Evolutionary conservation across 2,329 filamentous ascomycete species (phyloP).

Genomic region (Phialocephala sp.): DNA sequence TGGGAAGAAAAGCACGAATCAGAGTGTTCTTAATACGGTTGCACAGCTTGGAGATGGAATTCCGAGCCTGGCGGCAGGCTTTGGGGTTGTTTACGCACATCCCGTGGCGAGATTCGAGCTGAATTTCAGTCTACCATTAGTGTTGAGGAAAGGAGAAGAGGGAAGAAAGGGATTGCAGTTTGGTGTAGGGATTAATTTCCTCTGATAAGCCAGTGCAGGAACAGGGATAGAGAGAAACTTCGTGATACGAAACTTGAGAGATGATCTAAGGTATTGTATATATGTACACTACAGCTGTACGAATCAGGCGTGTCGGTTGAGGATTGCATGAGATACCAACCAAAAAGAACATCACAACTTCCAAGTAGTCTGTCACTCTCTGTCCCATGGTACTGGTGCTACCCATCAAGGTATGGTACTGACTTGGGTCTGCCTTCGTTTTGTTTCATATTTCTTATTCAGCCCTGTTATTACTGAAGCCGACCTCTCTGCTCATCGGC

Average conservation of each 20-base stretch:
- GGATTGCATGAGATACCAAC: neutral
- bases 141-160: slow-evolving; percentile 82
- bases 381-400: neutral
- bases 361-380: neutral
- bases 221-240: neutral
- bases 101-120: slow-evolving; percentile 92
- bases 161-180: slow-evolving; percentile 90
- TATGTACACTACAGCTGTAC: slow-evolving; percentile 13
- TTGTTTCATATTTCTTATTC: neutral
- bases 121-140: slow-evolving; percentile 90
- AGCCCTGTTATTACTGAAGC: neutral
- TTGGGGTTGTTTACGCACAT: slow-evolving; percentile 94
- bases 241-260: neutral
- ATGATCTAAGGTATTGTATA: neutral
- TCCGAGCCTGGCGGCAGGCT: slow-evolving; percentile 84
- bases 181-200: slow-evolving; percentile 94
- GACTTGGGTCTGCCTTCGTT: neutral
- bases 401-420: slow-evolving; percentile 4
- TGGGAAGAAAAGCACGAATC: slow-evolving; percentile 30
- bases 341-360: slow-evolving; percentile 10
- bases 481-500: neutral
- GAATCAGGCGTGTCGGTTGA: neutral
- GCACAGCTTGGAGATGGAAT: slow-evolving; percentile 74
- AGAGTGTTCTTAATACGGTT: slow-evolving; percentile 61
- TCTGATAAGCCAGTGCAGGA: slow-evolving; percentile 55